Conservation (phyloP, 164 flowering plant species). For the Malania oleifera region DNA sequence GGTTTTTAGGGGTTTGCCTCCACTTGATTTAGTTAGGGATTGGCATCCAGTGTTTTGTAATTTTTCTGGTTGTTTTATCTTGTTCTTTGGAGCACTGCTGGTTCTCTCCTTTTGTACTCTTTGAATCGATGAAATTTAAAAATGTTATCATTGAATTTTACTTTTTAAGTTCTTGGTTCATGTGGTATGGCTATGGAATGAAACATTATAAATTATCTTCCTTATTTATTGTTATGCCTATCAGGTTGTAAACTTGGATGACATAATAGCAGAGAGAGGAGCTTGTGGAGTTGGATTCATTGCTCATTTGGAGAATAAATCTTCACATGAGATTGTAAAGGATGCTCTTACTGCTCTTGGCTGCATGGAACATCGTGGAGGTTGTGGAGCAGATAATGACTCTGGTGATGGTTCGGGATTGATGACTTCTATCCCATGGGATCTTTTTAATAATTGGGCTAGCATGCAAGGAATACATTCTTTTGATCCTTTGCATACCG, state of each 20-base stretch:
- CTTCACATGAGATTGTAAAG: constrained; percentile 63
- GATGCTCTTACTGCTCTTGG: constrained; percentile 95
- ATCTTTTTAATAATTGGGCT: constrained; percentile 81
- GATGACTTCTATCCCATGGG: constrained; percentile 99
- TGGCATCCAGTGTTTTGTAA: too few relatives aligned
- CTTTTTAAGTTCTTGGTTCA: neutral
- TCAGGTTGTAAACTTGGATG: constrained; percentile 79
- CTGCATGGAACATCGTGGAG: constrained; percentile 99
- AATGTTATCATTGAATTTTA: neutral
- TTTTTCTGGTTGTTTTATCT: neutral
- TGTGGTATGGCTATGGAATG: neutral
- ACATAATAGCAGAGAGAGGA: constrained; percentile 91
- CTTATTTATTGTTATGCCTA: constrained; percentile 6
- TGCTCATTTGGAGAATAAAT: constrained; percentile 81
- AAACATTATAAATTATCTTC: neutral
- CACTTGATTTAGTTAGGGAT: too few relatives aligned
- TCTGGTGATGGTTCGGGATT: constrained; percentile 99
- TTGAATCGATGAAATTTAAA: too few relatives aligned
- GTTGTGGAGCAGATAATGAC: constrained; percentile 99
- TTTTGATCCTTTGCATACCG: constrained; percentile 75
- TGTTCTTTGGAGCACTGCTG: too few relatives aligned
- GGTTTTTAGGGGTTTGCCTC: too few relatives aligned
- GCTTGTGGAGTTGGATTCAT: constrained; percentile 99
- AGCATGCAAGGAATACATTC: constrained; percentile 57
- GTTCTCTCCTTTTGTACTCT: too few relatives aligned